Evolutionary conservation across 352 stramenopile species (phyloP).

Genomic region (Phytophthora rubi): DNA sequence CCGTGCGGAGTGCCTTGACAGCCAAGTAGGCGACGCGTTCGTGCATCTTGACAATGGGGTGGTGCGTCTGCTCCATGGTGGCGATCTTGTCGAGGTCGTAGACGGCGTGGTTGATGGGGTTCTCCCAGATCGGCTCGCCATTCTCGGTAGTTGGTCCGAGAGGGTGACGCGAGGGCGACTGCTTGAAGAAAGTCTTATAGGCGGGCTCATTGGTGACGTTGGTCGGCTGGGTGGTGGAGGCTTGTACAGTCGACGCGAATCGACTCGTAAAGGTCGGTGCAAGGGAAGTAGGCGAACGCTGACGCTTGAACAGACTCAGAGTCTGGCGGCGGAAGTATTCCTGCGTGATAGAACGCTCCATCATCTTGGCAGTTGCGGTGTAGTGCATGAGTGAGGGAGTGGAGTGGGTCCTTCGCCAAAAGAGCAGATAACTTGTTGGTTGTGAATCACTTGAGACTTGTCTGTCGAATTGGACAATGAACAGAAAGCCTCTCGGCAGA

Average conservation of each 20-base stretch:
- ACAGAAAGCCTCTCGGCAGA: too few relatives aligned
- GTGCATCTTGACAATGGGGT: conserved; percentile 42
- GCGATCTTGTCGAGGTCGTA: conserved; percentile 51
- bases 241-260: too few relatives aligned
- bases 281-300: too few relatives aligned
- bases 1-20: conserved; percentile 48
- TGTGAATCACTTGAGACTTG: conserved; percentile 11
- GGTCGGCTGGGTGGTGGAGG: background rate
- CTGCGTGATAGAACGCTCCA: too few relatives aligned
- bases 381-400: conserved; percentile 2
- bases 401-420: background rate
- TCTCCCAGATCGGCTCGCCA: conserved; percentile 44
- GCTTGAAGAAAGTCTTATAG: conserved; percentile 23
- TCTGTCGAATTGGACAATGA: conserved; percentile 22
- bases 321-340: too few relatives aligned
- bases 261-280: too few relatives aligned
- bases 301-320: too few relatives aligned
- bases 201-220: conserved; percentile 18
- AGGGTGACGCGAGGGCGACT: background rate
- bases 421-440: background rate
- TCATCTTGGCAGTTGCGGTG: too few relatives aligned
- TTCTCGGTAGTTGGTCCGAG: background rate
- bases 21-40: conserved; percentile 46
- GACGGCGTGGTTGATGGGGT: conserved; percentile 47
- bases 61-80: conserved; percentile 44